Evolutionary conservation across 2,329 filamentous ascomycete species (phyloP), one percentile per base, ranked within the genome.

Genomic region (Scorias spongiosa): DNA sequence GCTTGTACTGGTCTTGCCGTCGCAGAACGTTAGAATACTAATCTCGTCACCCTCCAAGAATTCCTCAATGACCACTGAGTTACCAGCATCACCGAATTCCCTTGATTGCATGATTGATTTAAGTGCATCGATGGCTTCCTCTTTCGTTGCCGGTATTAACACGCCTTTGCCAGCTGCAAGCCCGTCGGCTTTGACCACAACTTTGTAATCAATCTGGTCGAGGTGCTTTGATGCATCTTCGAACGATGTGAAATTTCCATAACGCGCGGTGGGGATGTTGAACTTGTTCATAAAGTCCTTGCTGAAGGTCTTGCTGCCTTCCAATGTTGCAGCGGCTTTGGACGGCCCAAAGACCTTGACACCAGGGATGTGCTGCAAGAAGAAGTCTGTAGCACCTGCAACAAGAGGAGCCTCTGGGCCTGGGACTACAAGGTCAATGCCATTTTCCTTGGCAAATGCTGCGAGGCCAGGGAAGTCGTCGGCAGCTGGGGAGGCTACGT

Each of bases 231-330:
- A 50, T 20, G 61, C 60, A 5, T 49, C 43, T 3, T 57, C 51
- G 49, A 60, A 59, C 46, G 55, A 46, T 49, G 48, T 51, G 47
- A 96, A 95, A 68, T 93, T 95, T 63, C 81, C 77, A 67, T 94
- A 96, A 34, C 76, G 78, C 12, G 91, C 91, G 1, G 91, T 96
- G 32, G 89, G 88, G 54, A 98, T 93, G 56, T 75, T 74, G 66
- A 93, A 78, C 51, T 81, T 79, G 64, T 83, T 81, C 91, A 96
- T 98, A 60, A 96, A 96, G 63, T 96, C 88, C 63, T 98, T 98
- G 49, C 84, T 87, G 63, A 93, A 96, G 10, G 89, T 84, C 71
- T 98, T 98, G 67, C 84, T 93, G 47, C 91, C 91, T 66, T 98
- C 91, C 75, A 98, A 85, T 39, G 76, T 75, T 14, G 91, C 88